These are phyloP conservation scores for Neonectria punicea DNA, from an alignment of 2,329 filamentous ascomycete genomes.

Conservation along the genomic window DNA sequence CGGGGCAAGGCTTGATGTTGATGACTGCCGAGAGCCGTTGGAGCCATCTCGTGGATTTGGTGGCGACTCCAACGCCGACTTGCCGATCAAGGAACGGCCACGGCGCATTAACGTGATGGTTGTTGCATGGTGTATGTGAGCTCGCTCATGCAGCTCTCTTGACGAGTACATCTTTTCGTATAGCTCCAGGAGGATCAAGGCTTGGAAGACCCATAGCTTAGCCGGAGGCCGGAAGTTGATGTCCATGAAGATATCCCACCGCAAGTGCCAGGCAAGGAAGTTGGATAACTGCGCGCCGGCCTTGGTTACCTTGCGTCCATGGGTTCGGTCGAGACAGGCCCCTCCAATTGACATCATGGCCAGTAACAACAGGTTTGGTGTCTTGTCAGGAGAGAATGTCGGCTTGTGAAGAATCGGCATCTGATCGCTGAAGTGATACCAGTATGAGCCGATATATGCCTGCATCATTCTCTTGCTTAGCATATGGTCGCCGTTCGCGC, in stretches of 20 bases:
- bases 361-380: slow-evolving; percentile 84
- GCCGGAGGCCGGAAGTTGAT: slow-evolving; percentile 89
- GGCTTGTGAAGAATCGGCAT: slow-evolving; percentile 94
- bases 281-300: slow-evolving; percentile 86
- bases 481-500: slow-evolving; percentile 71
- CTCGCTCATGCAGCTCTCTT: slow-evolving; percentile 88
- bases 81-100: slow-evolving; percentile 89
- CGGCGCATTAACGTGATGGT: slow-evolving; percentile 95
- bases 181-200: slow-evolving; percentile 85
- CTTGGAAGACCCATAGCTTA: slow-evolving; percentile 96
- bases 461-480: slow-evolving; percentile 96
- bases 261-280: slow-evolving; percentile 91
- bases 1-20: slow-evolving; percentile 69
- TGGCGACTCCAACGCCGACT: slow-evolving; percentile 85
- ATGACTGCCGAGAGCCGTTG: slow-evolving; percentile 69
- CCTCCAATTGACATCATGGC: slow-evolving; percentile 94
- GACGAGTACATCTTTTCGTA: slow-evolving; percentile 99
- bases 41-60: slow-evolving; percentile 73
- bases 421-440: slow-evolving; percentile 94
- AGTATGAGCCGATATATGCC: slow-evolving; percentile 91
- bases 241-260: slow-evolving; percentile 96
- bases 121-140: slow-evolving; percentile 96
- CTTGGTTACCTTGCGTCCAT: slow-evolving; percentile 78
- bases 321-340: slow-evolving; percentile 85
- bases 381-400: slow-evolving; percentile 89